Percentiles rank a stretch among this genome's conserved stretches.
phyloP scores from a whole-genome alignment of 148 eudicot species.

The Nepenthes mirabilis region DNA sequence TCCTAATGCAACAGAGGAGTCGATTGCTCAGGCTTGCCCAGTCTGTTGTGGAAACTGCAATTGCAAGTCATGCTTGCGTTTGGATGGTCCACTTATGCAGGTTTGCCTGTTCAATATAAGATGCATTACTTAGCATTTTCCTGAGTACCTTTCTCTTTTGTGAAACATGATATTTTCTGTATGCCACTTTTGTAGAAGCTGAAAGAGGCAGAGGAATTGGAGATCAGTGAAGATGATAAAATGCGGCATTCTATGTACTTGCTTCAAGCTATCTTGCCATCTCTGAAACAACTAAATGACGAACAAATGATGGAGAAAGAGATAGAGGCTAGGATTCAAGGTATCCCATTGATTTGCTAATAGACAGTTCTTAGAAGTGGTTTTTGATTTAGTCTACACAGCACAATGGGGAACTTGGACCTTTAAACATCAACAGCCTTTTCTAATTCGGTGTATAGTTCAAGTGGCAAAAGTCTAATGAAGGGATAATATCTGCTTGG shows the following conservation, averaged over 20 bases:
- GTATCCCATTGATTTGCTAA: slow-evolving; percentile 9
- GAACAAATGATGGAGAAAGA: slow-evolving; percentile 47
- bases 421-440: too few relatives aligned
- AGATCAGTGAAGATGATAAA: slow-evolving; percentile 16
- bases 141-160: background rate
- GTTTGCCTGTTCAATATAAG: background rate
- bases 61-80: slow-evolving; percentile 54
- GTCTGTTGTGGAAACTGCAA: slow-evolving; percentile 56
- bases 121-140: background rate
- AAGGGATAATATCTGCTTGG: too few relatives aligned
- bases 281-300: slow-evolving; percentile 34
- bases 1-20: slow-evolving; percentile 34
- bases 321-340: slow-evolving; percentile 53
- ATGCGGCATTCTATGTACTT: slow-evolving; percentile 20
- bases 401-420: too few relatives aligned
- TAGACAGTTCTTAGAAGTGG: too few relatives aligned
- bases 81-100: slow-evolving; percentile 19
- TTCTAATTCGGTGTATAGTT: too few relatives aligned
- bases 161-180: background rate
- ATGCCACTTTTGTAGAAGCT: background rate
- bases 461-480: too few relatives aligned
- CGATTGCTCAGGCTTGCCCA: slow-evolving; percentile 42
- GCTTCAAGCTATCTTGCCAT: slow-evolving; percentile 26
- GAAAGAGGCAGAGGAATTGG: slow-evolving; percentile 4
- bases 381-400: too few relatives aligned